A percentile compares a stretch with the other conserved stretches of the same genome.
Conservation (phyloP, 768 basidiomycete species). For the Tricholoma saponaceum region DNA sequence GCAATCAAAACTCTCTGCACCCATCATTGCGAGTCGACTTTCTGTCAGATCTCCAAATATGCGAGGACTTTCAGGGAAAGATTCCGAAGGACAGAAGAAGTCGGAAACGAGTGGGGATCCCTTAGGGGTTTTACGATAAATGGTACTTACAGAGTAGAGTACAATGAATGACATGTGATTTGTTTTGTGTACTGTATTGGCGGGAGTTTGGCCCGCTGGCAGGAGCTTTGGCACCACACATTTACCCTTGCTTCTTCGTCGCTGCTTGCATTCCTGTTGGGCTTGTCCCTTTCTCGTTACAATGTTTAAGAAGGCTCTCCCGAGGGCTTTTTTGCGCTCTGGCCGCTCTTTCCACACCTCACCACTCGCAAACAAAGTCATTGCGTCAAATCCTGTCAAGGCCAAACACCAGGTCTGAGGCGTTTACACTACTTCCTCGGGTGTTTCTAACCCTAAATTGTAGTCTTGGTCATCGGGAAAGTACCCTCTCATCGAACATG, state of each 20-base stretch:
- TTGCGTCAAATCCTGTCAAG: slow-evolving; percentile 69
- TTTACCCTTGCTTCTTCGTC: not conserved
- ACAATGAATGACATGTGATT: not conserved
- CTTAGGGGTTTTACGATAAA: not conserved
- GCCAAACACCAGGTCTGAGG: slow-evolving; percentile 71
- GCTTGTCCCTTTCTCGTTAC: slow-evolving; percentile 19
- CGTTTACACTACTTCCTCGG: slow-evolving; percentile 6
- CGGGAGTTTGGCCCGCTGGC: no score
- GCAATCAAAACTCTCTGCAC: not conserved
- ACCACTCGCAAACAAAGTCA: slow-evolving; percentile 52
- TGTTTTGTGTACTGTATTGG: not conserved
- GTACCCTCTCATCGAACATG: slow-evolving; percentile 97
- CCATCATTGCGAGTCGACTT: not conserved
- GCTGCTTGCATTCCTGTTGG: not conserved
- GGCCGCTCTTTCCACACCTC: slow-evolving; percentile 67
- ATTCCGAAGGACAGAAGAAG: not conserved
- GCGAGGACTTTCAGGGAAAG: not conserved
- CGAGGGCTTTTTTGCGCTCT: slow-evolving; percentile 45
- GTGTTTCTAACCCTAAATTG: slow-evolving; percentile 12
- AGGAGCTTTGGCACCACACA: no score
- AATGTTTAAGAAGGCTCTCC: slow-evolving; percentile 68
- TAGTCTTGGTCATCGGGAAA: slow-evolving; percentile 81
- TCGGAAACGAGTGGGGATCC: not conserved
- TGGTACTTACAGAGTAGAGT: slow-evolving; percentile 6
- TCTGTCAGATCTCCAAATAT: not conserved